phyloP scores from a whole-genome alignment of 2,329 filamentous ascomycete genomes.

The Pseudogymnoascus sp. region DNA sequence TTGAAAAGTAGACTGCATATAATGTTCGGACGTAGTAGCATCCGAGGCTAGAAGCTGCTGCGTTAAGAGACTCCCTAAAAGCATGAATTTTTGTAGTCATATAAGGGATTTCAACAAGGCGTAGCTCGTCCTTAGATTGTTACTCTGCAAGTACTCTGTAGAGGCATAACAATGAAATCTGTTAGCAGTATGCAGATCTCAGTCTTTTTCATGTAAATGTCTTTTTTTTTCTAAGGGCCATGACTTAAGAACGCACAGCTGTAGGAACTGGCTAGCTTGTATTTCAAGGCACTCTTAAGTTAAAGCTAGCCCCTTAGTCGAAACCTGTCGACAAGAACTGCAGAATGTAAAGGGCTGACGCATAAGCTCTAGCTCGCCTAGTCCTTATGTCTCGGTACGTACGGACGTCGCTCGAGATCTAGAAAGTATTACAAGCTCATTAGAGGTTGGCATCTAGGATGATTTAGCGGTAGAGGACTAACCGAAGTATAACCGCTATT shows the following conservation, averaged over 20 bases:
- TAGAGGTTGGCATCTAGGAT: too few species aligned
- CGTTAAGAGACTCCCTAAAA: background rate
- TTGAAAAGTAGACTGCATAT: background rate
- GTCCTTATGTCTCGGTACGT: too few species aligned
- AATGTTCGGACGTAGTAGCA: background rate
- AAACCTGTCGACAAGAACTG: too few species aligned
- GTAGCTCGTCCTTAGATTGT: background rate
- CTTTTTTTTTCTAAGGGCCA: background rate
- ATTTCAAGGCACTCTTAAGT: background rate
- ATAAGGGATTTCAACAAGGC: background rate
- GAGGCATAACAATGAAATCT: background rate
- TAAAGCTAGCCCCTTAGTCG: too few species aligned
- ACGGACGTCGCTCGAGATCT: too few species aligned
- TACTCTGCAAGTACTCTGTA: background rate
- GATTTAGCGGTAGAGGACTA: too few species aligned
- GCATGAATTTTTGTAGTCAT: background rate
- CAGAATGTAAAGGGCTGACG: too few species aligned
- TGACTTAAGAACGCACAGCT: background rate
- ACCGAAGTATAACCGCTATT: too few species aligned
- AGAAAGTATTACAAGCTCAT: too few species aligned
- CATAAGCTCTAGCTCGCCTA: too few species aligned
- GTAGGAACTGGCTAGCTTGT: background rate
- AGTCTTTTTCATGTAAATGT: background rate
- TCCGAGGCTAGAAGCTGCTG: background rate
- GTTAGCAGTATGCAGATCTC: background rate